These are phyloP conservation scores for Quercus cerris DNA, from an alignment of 306 rosid species.

Conservation along the genomic window DNA sequence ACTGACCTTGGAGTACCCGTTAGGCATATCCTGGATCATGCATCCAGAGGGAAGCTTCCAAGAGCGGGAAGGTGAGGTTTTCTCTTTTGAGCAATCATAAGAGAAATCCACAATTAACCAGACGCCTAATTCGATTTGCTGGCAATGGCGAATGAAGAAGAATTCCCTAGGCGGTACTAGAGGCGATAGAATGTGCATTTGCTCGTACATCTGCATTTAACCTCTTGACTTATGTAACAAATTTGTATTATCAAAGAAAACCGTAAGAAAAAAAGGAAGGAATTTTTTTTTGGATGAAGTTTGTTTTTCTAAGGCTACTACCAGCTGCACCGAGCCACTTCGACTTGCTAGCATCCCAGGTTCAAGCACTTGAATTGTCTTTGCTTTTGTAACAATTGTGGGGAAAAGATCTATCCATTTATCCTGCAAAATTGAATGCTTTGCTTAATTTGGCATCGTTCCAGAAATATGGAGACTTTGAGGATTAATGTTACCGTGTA, in stretches of 20 bases:
- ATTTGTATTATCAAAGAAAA: not conserved
- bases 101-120: conserved; percentile 75
- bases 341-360: conserved; percentile 37
- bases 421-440: conserved; percentile 28
- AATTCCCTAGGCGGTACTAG: conserved; percentile 50
- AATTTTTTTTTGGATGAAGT: not conserved
- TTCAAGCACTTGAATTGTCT: conserved; percentile 46
- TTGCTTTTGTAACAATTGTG: conserved; percentile 51
- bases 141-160: conserved; percentile 56
- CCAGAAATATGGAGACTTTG: not conserved
- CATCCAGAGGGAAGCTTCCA: conserved; percentile 85
- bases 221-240: conserved; percentile 1
- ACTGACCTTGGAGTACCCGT: conserved; percentile 52
- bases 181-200: conserved; percentile 73
- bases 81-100: conserved; percentile 23
- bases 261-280: not conserved
- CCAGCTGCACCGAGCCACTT: conserved; percentile 55
- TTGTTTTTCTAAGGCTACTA: conserved; percentile 1
- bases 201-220: conserved; percentile 56
- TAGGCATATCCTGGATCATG: conserved; percentile 47
- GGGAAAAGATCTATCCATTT: conserved; percentile 64
- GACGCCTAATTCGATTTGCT: conserved; percentile 35
- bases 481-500: not conserved
- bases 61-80: not conserved
- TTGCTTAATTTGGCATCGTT: not conserved